Conservation (phyloP, 768 basidiomycete species). For the Mycena belliarum region DNA sequence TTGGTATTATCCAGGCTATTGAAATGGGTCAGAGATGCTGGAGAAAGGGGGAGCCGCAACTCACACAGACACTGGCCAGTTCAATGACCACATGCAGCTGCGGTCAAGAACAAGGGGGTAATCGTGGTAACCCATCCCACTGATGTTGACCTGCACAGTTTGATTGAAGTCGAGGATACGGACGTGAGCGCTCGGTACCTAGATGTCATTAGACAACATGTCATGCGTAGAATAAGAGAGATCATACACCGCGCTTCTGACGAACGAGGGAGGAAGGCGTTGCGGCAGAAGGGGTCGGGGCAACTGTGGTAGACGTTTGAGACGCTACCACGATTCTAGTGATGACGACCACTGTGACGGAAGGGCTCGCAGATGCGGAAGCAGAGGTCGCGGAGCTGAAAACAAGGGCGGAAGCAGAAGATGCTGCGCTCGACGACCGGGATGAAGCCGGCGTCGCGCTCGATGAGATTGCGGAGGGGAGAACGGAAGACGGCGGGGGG, state of each 20-base stretch:
- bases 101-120: conserved; percentile 39
- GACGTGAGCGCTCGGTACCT: conserved; percentile 18
- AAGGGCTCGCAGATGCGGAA: background rate
- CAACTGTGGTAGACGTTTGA: background rate
- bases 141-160: conserved; percentile 29
- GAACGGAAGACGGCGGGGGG: conserved; percentile 1
- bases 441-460: no score
- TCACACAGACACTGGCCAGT: conserved; percentile 71
- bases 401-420: conserved; percentile 6
- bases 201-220: background rate
- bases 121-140: conserved; percentile 35
- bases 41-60: conserved; percentile 26
- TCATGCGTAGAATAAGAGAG: background rate
- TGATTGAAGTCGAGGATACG: conserved; percentile 21
- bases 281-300: background rate
- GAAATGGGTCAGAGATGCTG: background rate
- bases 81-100: conserved; percentile 60
- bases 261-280: background rate
- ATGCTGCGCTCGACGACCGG: background rate
- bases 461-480: background rate
- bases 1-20: conserved; percentile 67
- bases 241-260: conserved; percentile 2
- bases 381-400: background rate
- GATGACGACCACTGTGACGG: background rate
- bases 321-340: background rate